Conservation (phyloP, 805 yeast species). For the Saccharomycopsis synnaedendra region DNA sequence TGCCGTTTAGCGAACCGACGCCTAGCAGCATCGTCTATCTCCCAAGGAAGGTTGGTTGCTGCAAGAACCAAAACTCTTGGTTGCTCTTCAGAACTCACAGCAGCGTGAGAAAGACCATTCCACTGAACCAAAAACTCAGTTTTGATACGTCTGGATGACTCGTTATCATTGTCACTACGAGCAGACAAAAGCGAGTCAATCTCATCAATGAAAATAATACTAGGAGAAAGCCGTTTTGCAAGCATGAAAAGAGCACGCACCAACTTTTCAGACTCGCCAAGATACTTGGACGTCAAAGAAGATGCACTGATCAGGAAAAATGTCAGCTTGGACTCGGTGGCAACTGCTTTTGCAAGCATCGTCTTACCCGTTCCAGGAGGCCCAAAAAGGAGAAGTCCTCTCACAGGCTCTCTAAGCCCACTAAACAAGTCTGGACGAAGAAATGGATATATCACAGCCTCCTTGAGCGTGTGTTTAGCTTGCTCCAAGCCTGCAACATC, state of each 20-base stretch:
- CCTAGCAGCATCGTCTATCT: constrained; percentile 94
- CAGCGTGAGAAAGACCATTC: constrained; percentile 86
- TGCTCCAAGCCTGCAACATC: constrained; percentile 88
- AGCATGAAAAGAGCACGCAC: constrained; percentile 80
- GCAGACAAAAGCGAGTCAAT: constrained; percentile 83
- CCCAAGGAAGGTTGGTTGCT: constrained; percentile 96
- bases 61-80: constrained; percentile 81
- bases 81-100: constrained; percentile 34
- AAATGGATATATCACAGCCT: constrained; percentile 94
- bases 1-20: constrained; percentile 87
- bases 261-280: constrained; percentile 88
- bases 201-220: constrained; percentile 92
- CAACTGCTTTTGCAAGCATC: constrained; percentile 95
- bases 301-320: constrained; percentile 90
- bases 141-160: constrained; percentile 82
- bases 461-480: constrained; percentile 84
- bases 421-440: constrained; percentile 85
- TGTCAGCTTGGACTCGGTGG: constrained; percentile 90
- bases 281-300: constrained; percentile 65
- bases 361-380: constrained; percentile 99
- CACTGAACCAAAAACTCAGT: constrained; percentile 92
- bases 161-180: constrained; percentile 73
- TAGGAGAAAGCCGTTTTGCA: constrained; percentile 82
- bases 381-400: constrained; percentile 93
- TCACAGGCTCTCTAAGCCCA: constrained; percentile 88